phyloP scores from a whole-genome alignment of 768 basidiomycete genomes.

The Daedalea quercina region DNA sequence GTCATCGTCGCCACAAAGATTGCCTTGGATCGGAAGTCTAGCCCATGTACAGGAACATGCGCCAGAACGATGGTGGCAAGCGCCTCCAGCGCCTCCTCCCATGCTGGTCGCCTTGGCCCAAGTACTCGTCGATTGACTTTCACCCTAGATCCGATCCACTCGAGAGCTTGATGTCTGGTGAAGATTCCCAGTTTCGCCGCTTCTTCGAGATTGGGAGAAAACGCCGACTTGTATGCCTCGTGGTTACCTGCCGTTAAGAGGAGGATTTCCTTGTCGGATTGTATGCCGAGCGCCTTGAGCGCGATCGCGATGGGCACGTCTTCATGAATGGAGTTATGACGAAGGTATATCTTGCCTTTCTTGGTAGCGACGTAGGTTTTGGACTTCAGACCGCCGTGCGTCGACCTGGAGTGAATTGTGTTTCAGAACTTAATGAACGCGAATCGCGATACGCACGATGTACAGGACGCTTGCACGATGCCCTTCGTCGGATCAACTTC shows the following conservation, averaged over 20 bases:
- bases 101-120: constrained; percentile 77
- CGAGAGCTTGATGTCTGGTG: constrained; percentile 89
- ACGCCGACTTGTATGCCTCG: constrained; percentile 79
- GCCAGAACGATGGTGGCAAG: constrained; percentile 96
- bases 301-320: constrained; percentile 95
- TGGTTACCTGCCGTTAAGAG: constrained; percentile 89
- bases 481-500: constrained; percentile 90
- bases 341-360: constrained; percentile 89
- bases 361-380: constrained; percentile 98
- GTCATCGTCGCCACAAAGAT: constrained; percentile 99
- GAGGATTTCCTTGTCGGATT: constrained; percentile 97
- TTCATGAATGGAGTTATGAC: constrained; percentile 96
- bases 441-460: constrained; percentile 58
- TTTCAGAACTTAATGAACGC: not conserved
- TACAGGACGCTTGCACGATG: constrained; percentile 90
- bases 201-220: constrained; percentile 91
- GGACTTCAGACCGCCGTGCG: constrained; percentile 83
- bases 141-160: constrained; percentile 91
- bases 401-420: constrained; percentile 43
- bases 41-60: constrained; percentile 84
- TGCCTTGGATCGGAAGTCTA: constrained; percentile 90
- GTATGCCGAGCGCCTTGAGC: constrained; percentile 92
- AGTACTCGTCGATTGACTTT: constrained; percentile 79
- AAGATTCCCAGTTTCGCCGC: constrained; percentile 87
- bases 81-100: constrained; percentile 95